A percentile compares a stretch with the other conserved stretches of the same genome.
Evolutionary conservation across 805 yeast genomes (phyloP).

Genomic region (Sugiyamaella valdiviana): DNA sequence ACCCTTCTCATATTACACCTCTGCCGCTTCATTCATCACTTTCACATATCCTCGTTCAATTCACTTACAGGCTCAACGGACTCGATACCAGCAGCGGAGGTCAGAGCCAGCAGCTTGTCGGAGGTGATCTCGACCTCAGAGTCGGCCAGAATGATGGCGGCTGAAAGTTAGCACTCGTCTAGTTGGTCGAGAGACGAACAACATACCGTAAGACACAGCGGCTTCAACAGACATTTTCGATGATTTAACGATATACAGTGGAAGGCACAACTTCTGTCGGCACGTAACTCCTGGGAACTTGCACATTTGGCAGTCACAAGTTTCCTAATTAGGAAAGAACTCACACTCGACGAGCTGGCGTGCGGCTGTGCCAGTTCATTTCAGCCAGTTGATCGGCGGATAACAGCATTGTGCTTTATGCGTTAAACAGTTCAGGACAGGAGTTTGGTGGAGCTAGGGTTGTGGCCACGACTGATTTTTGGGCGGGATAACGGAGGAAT

Average conservation of each 20-base stretch:
- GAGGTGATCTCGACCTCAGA: conserved; percentile 91
- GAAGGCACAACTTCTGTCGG: conserved; percentile 5
- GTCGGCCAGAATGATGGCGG: conserved; percentile 97
- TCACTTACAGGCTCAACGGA: conserved; percentile 49
- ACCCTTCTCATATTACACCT: no score
- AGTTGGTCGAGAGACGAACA: background rate
- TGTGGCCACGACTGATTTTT: no score
- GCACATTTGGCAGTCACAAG: background rate
- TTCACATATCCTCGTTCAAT: background rate
- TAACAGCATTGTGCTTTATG: no score
- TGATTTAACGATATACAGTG: conserved; percentile 3
- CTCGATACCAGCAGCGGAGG: conserved; percentile 76
- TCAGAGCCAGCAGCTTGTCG: conserved; percentile 72
- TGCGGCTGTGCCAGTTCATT: no score
- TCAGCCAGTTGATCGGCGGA: no score
- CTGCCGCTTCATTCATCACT: background rate
- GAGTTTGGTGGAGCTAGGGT: no score
- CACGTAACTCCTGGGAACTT: background rate
- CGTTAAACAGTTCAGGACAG: no score
- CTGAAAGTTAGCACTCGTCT: conserved; percentile 29
- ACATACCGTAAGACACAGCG: conserved; percentile 69
- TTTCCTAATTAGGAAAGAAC: background rate
- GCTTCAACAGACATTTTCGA: conserved; percentile 44
- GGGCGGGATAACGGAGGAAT: no score
- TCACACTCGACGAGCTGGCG: no score